Evolutionary conservation across 1,284 basidiomycete genomes (phyloP), one percentile per base, ranked within the genome.

Genomic region (Apiotrichum gamsii): DNA sequence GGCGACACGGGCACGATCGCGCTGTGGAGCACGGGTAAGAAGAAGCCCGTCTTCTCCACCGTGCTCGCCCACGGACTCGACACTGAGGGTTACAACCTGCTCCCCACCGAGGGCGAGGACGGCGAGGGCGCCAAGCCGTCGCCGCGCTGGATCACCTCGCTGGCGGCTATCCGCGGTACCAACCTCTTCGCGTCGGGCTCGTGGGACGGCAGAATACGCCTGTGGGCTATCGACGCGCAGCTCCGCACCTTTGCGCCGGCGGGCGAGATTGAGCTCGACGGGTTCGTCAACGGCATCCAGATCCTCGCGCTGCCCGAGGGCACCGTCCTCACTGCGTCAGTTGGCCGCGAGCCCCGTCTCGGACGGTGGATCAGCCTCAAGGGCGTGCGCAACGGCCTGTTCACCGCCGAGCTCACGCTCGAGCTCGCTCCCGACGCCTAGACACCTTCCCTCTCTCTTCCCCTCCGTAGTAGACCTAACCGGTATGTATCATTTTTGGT

Each of bases 1-100:
- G 94, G 95, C 15, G 93, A 99, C 67, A 90, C 86, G 62, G 94
- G 95, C 1, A 85, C 89, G 5, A 84, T 98, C 62, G 86, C 82
- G 54, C 77, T 99, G 6, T 99, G 94, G 93, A 81, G 80, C 30
- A 88, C 83, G n/a, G 81, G 82, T 52, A 95, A 93, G 77, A 97
- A 98, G 78, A 98, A 98, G 73, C 90, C 94, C 0, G 75, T 95
- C 40, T 96, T 86, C 70, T 88, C 83, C 0, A 78, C 84, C 39
- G 76, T 84, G 5, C 75, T 94, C 33, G 87, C 90, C 2, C 94
- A 99, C 69, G 95, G 95, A 2, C 40, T 60, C 37, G 62, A 62
- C 21, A 52, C 34, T 20, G 45, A 48, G 23, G 45, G 45, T 3
- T 43, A 47, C 43, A 52, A 62, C 44, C 30, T 41, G 23, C 74